Conservation (phyloP, 2,329 filamentous ascomycete species). For the Plenodomus lindquistii region DNA sequence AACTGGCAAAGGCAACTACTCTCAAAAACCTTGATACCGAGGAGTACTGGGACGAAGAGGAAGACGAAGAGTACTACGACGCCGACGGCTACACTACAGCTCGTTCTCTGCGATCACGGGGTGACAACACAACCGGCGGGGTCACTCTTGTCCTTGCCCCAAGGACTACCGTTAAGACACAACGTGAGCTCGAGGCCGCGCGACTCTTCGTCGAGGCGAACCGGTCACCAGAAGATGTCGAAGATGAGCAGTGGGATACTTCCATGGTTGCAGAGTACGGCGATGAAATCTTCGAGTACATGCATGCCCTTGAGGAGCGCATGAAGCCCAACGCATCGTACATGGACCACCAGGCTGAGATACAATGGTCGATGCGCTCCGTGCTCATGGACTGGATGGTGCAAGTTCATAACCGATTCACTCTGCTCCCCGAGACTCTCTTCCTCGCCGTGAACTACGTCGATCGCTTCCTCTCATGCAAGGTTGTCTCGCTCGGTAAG, state of each 20-base stretch:
- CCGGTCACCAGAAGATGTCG: slow-evolving; percentile 72
- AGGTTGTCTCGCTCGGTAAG: slow-evolving; percentile 93
- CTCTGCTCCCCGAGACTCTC: slow-evolving; percentile 87
- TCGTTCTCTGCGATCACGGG: slow-evolving; percentile 74
- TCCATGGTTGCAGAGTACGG: slow-evolving; percentile 98
- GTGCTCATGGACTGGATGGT: slow-evolving; percentile 98
- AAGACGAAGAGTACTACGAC: slow-evolving; percentile 75
- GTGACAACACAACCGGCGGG: slow-evolving; percentile 71
- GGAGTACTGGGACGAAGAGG: slow-evolving; percentile 73
- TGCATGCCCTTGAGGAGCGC: slow-evolving; percentile 83
- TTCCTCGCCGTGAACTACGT: slow-evolving; percentile 97
- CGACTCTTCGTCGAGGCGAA: slow-evolving; percentile 68
- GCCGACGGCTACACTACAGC: slow-evolving; percentile 75
- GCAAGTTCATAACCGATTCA: slow-evolving; percentile 92
- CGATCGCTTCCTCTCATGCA: slow-evolving; percentile 91
- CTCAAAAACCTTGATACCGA: slow-evolving; percentile 56
- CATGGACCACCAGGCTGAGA: slow-evolving; percentile 97
- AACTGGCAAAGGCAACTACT: slow-evolving; percentile 33
- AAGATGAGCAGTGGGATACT: slow-evolving; percentile 89
- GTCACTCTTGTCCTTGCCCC: slow-evolving; percentile 72
- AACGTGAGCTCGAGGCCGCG: slow-evolving; percentile 72
- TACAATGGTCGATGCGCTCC: slow-evolving; percentile 98
- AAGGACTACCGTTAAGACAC: slow-evolving; percentile 67
- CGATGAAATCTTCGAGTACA: slow-evolving; percentile 93
- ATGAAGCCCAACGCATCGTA: slow-evolving; percentile 90